Base-by-base conservation (phyloP, 2,329 filamentous ascomycete genomes). In the Fusarium anguioides region DNA sequence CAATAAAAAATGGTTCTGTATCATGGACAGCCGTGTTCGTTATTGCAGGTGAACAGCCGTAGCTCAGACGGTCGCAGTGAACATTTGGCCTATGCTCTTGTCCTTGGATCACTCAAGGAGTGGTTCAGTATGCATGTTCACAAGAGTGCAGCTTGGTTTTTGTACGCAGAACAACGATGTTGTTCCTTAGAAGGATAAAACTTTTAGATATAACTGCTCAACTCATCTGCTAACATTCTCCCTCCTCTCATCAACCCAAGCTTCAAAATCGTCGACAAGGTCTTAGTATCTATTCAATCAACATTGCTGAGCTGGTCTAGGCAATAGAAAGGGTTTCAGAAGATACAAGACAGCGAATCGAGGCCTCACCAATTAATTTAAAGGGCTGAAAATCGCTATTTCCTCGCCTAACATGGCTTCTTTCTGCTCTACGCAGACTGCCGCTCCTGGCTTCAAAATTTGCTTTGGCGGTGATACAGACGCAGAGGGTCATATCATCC, bases 361-460 rank as follows among this genome's bases (percentile, higher is more conserved):
- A 17, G 8, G 12, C 14, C 24, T 20, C 18, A 15, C 23, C 20
- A 26, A 15, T 18, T 20, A 37, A 37, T 15, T 10, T 20, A 27
- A 17, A 29, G 29, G 26, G 27, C 21, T 8, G 11, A 20, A 15
- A 31, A 20, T 12, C 10, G 14, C 14, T 24, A 17, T 15, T 17
- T 39, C 21, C n/a, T 27, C 20, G 5, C 20, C 39, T 37, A 23
- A 10, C 44, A 69, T 62, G 65, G 17, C 14, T 41, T 29, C 24
- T 9, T 36, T 23, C 17, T 21, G 4, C 7, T 23, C 18, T 24
- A 31, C 9, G 15, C 17, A 10, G 4, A 14, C 8, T 6, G 15
- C 31, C 8, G 7, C 17, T 24, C 35, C 24, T 15, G 40, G 20
- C 12, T 40, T 68, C 23, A 62, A 48, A 18, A 24, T 69, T n/a